phyloP scores from a whole-genome alignment of 345 rosid species.

The Citrus sp. region DNA sequence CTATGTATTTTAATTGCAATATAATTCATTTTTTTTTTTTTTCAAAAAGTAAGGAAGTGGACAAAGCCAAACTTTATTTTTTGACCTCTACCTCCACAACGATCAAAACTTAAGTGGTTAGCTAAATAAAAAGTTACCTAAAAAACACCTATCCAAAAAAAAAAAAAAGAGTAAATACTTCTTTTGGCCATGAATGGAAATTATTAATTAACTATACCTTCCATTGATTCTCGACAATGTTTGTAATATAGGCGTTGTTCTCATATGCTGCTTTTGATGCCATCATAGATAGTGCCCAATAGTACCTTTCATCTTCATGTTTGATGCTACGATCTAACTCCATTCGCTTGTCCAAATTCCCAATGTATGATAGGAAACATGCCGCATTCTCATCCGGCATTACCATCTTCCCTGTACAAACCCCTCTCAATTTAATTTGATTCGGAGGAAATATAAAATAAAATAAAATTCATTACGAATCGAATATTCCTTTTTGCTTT shows the following conservation, averaged over 20 bases:
- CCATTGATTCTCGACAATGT: conserved; percentile 48
- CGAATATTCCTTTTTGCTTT: too few species aligned
- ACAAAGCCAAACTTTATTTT: too few species aligned
- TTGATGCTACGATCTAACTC: conserved; percentile 41
- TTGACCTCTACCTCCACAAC: too few species aligned
- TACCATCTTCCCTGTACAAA: conserved; percentile 37
- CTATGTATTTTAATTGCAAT: too few species aligned
- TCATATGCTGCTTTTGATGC: conserved; percentile 66
- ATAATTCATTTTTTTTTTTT: too few species aligned
- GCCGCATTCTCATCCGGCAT: conserved; percentile 43
- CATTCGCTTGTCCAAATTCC: conserved; percentile 43
- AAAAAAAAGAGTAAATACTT: too few species aligned
- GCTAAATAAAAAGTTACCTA: too few species aligned
- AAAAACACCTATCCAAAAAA: too few species aligned
- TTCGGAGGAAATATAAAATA: not conserved
- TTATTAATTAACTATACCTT: conserved; percentile 27
- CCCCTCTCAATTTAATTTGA: not conserved
- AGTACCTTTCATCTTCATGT: conserved; percentile 39
- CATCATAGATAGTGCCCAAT: conserved; percentile 57
- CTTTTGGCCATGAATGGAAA: not conserved
- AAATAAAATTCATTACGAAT: conserved; percentile 11
- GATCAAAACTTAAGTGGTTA: too few species aligned
- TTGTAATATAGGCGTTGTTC: conserved; percentile 45
- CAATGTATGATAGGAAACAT: conserved; percentile 38
- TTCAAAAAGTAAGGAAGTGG: too few species aligned